phyloP scores from a whole-genome alignment of 352 stramenopile genomes.

The Globisporangium paroecandrum region DNA sequence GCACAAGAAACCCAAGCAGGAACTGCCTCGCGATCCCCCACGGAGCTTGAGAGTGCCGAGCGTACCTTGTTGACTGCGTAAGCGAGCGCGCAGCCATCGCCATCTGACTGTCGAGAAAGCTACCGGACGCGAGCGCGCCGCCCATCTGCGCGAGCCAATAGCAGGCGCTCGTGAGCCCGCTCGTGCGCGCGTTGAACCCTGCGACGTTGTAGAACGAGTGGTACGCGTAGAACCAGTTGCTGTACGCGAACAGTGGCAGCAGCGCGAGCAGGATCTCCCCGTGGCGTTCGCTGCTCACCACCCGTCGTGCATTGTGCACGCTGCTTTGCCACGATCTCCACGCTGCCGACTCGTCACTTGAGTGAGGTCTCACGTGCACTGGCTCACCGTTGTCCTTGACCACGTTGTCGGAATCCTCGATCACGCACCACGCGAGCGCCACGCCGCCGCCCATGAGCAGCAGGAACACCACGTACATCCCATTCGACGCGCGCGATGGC shows the following conservation, averaged over 20 bases:
- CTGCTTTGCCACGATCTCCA: not conserved
- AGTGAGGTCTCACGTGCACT: not conserved
- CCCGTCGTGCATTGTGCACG: not conserved
- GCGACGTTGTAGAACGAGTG: conserved; percentile 51
- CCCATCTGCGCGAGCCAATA: conserved; percentile 52
- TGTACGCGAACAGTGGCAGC: conserved; percentile 52
- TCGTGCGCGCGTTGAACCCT: conserved; percentile 40
- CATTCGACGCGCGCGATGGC: conserved; percentile 14
- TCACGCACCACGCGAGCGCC: conserved; percentile 35
- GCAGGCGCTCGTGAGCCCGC: conserved; percentile 30
- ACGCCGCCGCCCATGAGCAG: conserved; percentile 46
- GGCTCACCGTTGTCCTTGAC: conserved; percentile 23
- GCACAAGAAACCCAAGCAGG: conserved; percentile 18
- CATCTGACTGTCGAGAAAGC: conserved; percentile 23
- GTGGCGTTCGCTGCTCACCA: conserved; percentile 6
- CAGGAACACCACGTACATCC: conserved; percentile 62
- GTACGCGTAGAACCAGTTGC: conserved; percentile 72
- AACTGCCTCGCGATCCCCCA: conserved; percentile 7
- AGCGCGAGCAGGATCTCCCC: conserved; percentile 22
- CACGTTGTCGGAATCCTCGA: conserved; percentile 28
- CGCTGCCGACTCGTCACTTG: not conserved
- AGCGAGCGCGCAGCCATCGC: not conserved
- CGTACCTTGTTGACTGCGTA: not conserved
- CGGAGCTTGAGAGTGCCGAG: not conserved
- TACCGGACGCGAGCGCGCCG: conserved; percentile 26